Percentiles rank a stretch among this genome's conserved stretches.
Conservation (phyloP, 176 grass and related monocot genomes). For the Rhynchospora breviuscula region DNA sequence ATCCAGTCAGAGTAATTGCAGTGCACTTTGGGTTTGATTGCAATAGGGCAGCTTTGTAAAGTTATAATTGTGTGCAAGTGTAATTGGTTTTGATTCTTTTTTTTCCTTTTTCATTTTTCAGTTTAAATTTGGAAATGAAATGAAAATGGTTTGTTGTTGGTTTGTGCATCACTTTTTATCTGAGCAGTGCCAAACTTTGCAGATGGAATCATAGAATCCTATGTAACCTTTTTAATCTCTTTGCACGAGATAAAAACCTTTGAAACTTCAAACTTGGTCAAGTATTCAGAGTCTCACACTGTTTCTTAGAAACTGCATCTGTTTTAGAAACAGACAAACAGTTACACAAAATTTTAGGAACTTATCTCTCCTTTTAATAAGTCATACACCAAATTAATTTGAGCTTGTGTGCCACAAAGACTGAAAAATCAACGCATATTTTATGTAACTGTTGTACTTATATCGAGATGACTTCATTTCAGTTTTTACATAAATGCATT, state of each 20-base stretch:
- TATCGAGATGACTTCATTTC: too few relatives aligned
- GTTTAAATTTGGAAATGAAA: slow-evolving; percentile 21
- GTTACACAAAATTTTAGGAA: neutral
- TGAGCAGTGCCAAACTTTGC: slow-evolving; percentile 11
- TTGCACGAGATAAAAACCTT: slow-evolving; percentile 14
- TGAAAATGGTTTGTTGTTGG: slow-evolving; percentile 19
- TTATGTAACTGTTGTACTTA: too few relatives aligned
- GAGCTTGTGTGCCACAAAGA: too few relatives aligned
- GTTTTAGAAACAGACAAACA: neutral
- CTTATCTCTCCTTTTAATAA: neutral
- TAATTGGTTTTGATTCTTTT: slow-evolving; percentile 14
- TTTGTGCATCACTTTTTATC: slow-evolving; percentile 2
- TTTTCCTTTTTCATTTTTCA: neutral
- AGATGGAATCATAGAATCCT: slow-evolving; percentile 28
- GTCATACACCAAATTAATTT: neutral
- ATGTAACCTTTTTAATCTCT: neutral
- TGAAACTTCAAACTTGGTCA: neutral
- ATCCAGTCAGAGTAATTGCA: slow-evolving; percentile 6
- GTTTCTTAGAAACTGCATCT: slow-evolving; percentile 18
- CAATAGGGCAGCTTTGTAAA: slow-evolving; percentile 23
- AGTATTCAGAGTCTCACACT: slow-evolving; percentile 2
- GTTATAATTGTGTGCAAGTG: slow-evolving; percentile 20
- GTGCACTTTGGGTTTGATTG: slow-evolving; percentile 22
- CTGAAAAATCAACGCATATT: too few relatives aligned
- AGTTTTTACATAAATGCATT: too few relatives aligned